Evolutionary conservation across 495 filamentous ascomycete species (phyloP), one percentile per base, ranked within the genome.

Genomic region (Corynascus novoguineensis): DNA sequence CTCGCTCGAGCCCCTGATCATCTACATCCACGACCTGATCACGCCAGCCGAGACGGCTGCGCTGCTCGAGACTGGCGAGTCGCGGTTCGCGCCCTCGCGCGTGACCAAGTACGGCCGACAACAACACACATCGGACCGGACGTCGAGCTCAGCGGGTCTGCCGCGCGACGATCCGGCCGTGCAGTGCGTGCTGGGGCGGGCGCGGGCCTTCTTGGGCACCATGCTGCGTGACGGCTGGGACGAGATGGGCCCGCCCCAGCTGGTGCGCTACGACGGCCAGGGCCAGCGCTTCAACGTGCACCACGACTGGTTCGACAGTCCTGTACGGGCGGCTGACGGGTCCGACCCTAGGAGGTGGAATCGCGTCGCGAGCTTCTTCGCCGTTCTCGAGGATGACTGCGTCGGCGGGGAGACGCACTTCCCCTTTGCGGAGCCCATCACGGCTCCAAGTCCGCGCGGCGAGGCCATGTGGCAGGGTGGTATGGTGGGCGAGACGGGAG

Each of bases 391-490:
- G 57, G 68, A 64, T 32, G 55, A 66, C 46, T 77, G 74, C 60
- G 68, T 65, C 1, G 76, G 68, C 3, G 75, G 76, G 1, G 75
- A 78, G 66, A 80, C 76, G 1, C 67, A 75, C 60, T 78, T 80
- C 51, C 77, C 75, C 0, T 63, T 67, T 45, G 63, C 75, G 31
- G 69, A 72, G 52, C 40, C 55, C 0, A 69, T 74, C 0, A 53
- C 53, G 0, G 28, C 57, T 0, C 57, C 53, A 6, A 62, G 60
- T 38, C 64, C 64, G 1, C 22, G 28, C 24, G 61, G 65, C 3
- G 64, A 62, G 42, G 9, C 8, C 2, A 40, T 52, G n/a, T 70
- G 68, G 66, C 41, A 49, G 14, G 68, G 66, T 5, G 55, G 46
- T 4, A 15, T 54, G 0, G 42, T 42, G 35, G 1, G 9, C 2